A percentile compares a stretch with the other conserved stretches of the same genome.
Evolutionary conservation across 2,329 filamentous ascomycete genomes (phyloP).

Genomic region (Capronia coronata): DNA sequence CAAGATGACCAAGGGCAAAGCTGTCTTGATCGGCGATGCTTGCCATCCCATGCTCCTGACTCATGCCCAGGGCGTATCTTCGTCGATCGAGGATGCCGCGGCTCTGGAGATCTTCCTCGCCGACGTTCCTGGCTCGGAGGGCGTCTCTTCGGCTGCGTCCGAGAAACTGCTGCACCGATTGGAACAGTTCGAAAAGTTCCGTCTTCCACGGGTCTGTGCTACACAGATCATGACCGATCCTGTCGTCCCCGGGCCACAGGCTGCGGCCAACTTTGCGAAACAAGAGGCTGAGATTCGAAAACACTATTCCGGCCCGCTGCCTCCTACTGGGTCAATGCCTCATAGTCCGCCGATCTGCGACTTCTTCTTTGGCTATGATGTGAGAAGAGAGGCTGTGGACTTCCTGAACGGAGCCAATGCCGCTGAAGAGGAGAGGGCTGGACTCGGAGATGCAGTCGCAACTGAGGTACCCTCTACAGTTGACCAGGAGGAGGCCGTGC

Average conservation of each 20-base stretch:
- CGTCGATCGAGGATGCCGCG: constrained; percentile 27
- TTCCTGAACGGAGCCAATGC: constrained; percentile 12
- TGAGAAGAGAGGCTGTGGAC: constrained; percentile 21
- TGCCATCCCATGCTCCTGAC: constrained; percentile 27
- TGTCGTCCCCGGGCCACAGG: constrained; percentile 25
- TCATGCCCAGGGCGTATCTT: constrained; percentile 27
- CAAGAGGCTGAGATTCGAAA: constrained; percentile 25
- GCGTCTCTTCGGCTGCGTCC: constrained; percentile 15
- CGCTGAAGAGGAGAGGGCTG: not conserved
- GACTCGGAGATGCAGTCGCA: not conserved
- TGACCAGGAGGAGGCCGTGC: not conserved
- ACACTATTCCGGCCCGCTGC: constrained; percentile 28
- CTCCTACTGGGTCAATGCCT: constrained; percentile 23
- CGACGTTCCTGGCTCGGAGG: constrained; percentile 15
- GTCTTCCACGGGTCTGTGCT: constrained; percentile 23
- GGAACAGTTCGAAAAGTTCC: constrained; percentile 23
- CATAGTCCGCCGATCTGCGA: constrained; percentile 26
- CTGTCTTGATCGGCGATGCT: constrained; percentile 60
- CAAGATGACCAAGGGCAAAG: constrained; percentile 47
- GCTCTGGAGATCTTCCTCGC: constrained; percentile 26
- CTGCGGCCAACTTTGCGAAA: constrained; percentile 24
- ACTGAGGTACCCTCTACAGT: not conserved
- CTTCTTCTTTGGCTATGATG: constrained; percentile 28
- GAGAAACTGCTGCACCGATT: constrained; percentile 22
- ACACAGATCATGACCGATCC: constrained; percentile 28